Evolutionary conservation across 2,329 filamentous ascomycete genomes (phyloP), one percentile per base, ranked within the genome.

Genomic region (Neonectria hederae): DNA sequence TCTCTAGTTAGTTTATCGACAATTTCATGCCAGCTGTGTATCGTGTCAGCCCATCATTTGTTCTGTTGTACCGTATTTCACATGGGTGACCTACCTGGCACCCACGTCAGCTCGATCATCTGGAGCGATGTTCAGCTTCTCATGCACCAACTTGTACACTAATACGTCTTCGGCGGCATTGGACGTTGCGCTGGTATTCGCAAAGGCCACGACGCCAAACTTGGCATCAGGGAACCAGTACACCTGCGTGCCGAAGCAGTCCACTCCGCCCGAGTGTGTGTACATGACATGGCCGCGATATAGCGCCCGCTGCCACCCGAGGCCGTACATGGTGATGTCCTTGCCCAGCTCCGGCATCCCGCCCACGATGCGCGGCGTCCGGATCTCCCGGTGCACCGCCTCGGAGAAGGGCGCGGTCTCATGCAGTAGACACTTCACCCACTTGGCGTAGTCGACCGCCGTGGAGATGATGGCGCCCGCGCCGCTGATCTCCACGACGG

Each of bases 401-500:
- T 65, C 38, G 2, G 74, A 74, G 11, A 78, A 69, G 8, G 74
- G 74, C 4, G 45, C 54, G 0, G 62, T 43, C 51, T 72, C 42
- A 11, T 78, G 70, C 24, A 88, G 74, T 24, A 87, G 75, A 21
- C 81, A 83, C 26, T 77, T 75, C 3, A 87, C 67, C 86, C 86
- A 89, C 68, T 80, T 82, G 2, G 79, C 72, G 69, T 85, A 87
- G 74, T 87, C 85, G 8, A 77, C 56, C 1, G 83, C 83, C 51
- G 79, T 84, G 22, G 81, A 83, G 22, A 87, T 74, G 48, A 81
- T 72, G 11, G 74, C 76, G 1, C 81, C 82, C 1, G 82, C 81
- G 13, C 81, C 82, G 65, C 78, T 77, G 26, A 76, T 65, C 69
- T 76, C 79, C 26, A 61, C 52, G 5, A 71, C 59, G 5, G 69